These are phyloP conservation scores for Xerocomellus dryophilus DNA, from an alignment of 768 basidiomycete genomes.

Conservation along the genomic window DNA sequence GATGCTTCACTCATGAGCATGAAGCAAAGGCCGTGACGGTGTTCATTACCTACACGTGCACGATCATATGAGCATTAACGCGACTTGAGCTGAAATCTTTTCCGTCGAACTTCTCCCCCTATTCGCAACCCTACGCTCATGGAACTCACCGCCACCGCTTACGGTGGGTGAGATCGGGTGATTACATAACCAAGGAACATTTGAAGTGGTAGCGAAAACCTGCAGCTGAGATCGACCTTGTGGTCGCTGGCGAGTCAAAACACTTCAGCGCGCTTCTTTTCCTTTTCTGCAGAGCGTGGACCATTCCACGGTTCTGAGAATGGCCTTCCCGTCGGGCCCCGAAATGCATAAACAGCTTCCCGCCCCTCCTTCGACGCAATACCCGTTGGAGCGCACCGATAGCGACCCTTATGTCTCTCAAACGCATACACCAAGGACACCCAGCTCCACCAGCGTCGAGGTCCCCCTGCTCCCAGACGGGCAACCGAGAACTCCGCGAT, in stretches of 20 bases:
- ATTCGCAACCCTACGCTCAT: no score
- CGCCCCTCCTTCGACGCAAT: neutral
- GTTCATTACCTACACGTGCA: no score
- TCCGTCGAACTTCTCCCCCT: neutral
- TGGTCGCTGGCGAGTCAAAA: neutral
- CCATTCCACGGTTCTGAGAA: slow-evolving; percentile 1
- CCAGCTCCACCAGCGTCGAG: slow-evolving; percentile 29
- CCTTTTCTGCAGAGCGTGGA: slow-evolving; percentile 1
- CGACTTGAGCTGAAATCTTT: neutral
- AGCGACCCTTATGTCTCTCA: slow-evolving; percentile 7
- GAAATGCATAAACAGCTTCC: slow-evolving; percentile 49
- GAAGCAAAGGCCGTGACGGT: neutral
- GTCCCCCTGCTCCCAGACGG: slow-evolving; percentile 29
- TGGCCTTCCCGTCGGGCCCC: slow-evolving; percentile 47
- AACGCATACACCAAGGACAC: slow-evolving; percentile 14
- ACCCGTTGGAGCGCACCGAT: slow-evolving; percentile 2
- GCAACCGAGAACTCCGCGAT: slow-evolving; percentile 20
- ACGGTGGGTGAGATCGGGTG: neutral
- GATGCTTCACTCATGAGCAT: neutral
- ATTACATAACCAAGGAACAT: slow-evolving; percentile 14
- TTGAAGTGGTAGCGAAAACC: neutral
- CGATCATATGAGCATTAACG: no score
- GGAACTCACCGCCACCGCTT: neutral
- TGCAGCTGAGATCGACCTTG: no score
- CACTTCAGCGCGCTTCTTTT: neutral